Evolutionary conservation across 805 yeast genomes (phyloP).

Genomic region (Yarrowia hollandica): DNA sequence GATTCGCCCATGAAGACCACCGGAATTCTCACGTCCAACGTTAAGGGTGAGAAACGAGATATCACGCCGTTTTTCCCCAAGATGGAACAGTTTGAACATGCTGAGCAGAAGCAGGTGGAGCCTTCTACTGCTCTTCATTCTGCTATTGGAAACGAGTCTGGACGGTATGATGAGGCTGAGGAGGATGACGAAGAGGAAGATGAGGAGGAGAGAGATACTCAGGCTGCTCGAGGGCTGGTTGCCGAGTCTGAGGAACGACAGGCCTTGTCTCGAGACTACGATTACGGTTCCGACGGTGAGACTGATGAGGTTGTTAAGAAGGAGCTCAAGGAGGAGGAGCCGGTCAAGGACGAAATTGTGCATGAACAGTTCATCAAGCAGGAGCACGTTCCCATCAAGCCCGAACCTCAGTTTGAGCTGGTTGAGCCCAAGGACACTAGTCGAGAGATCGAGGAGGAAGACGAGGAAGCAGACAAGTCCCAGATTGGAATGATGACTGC

Average conservation of each 20-base stretch:
- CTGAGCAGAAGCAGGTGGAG: background rate
- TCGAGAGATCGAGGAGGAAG: background rate
- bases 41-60: conserved; percentile 18
- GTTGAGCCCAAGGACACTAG: background rate
- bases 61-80: conserved; percentile 21
- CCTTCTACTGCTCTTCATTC: background rate
- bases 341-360: background rate
- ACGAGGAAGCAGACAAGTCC: background rate
- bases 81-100: background rate
- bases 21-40: background rate
- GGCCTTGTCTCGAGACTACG: background rate
- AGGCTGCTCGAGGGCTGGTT: background rate
- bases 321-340: too few species aligned
- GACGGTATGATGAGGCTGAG: conserved; percentile 5
- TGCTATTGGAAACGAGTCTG: background rate
- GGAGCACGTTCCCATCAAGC: background rate
- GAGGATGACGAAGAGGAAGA: too few species aligned
- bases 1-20: conserved; percentile 23
- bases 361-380: background rate
- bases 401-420: conserved; percentile 14
- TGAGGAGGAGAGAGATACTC: too few species aligned
- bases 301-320: conserved; percentile 1
- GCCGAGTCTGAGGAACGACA: background rate
- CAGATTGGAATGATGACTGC: conserved; percentile 15
- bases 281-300: background rate